Evolutionary conservation across 23 red algal species (phyloP).

Genomic region (Agarophyton chilense): DNA sequence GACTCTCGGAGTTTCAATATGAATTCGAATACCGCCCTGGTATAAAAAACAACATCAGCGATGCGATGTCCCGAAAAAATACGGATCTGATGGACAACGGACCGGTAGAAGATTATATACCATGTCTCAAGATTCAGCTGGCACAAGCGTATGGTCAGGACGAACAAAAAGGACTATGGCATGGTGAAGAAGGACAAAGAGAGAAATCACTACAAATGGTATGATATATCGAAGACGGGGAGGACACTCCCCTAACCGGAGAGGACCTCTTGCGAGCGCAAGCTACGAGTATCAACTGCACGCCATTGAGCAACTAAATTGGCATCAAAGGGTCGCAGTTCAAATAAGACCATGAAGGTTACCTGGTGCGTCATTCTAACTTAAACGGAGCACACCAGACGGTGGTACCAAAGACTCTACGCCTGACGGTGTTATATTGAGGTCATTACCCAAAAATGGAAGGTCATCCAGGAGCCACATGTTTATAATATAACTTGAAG

Average conservation of each 20-base stretch:
- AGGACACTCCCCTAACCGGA: neutral
- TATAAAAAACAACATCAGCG: conserved; percentile 3
- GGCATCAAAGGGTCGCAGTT: neutral
- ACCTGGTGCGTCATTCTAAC: neutral
- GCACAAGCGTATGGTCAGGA: no score
- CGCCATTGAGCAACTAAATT: neutral
- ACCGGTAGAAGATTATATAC: neutral
- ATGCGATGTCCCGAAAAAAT: conserved; percentile 8
- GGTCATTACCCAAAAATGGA: no score
- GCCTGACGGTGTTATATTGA: no score
- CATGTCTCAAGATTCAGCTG: no score
- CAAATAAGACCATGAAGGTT: neutral
- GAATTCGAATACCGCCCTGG: neutral
- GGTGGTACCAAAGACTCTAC: no score
- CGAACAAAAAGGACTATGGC: no score
- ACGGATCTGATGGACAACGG: neutral
- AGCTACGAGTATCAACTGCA: neutral
- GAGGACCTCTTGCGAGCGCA: neutral
- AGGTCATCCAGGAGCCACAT: no score
- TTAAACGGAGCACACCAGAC: conserved; percentile 21
- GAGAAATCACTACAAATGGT: neutral
- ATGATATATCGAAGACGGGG: neutral
- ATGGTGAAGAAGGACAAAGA: neutral
- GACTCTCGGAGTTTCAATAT: conserved; percentile 49
- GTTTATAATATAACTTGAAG: no score